Evolutionary conservation across 495 filamentous ascomycete species (phyloP), one percentile per base, ranked within the genome.

Genomic region (Aspergillus baeticus): DNA sequence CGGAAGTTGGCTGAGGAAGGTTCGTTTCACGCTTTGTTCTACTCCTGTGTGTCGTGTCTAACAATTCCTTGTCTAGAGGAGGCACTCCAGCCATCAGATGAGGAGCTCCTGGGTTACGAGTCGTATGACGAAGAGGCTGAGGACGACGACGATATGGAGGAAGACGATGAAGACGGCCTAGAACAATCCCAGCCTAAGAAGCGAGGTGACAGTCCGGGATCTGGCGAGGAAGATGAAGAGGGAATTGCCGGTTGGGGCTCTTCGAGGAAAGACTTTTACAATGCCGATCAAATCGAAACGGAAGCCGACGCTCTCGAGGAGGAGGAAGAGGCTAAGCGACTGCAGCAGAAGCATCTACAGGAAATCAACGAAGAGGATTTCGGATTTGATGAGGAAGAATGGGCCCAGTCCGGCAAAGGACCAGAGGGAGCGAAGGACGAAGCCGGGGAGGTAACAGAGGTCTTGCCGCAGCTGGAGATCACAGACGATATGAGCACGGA

Each of bases 221-320:
- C 56, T 29, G 26, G 26, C 6, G 62, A 51, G 10, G 57, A 71
- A 7, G 86, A 87, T 14, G 88, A 91, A 56, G 87, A 87, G 6
- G 84, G 85, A n/a, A 82, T 86, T 55, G 84, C 83, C 26, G 94
- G 83, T 63, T 94, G 90, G 90, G 95, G 94, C 35, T 81, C 85
- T 3, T 91, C 90, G 2, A 94, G 83, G 65, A 88, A 87, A 56
- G 91, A 95, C 57, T 93, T 97, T 69, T 98, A 98, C 71, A 80
- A 96, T 75, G 89, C 90, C 33, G 91, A 96, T 63, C 79, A 81
- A 18, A 95, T 94, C 51, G 89, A 95, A 69, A 96, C 90, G 6
- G 93, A 96, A 69, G 85, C 85, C 49, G 93, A 96, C 78, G 92
- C 93, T 1, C 68, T 94, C 53, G 92, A 92, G 61, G 94, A 98